Evolutionary conservation across 441 rosid species (phyloP), one percentile per base, ranked within the genome.

Genomic region (Hura crepitans): DNA sequence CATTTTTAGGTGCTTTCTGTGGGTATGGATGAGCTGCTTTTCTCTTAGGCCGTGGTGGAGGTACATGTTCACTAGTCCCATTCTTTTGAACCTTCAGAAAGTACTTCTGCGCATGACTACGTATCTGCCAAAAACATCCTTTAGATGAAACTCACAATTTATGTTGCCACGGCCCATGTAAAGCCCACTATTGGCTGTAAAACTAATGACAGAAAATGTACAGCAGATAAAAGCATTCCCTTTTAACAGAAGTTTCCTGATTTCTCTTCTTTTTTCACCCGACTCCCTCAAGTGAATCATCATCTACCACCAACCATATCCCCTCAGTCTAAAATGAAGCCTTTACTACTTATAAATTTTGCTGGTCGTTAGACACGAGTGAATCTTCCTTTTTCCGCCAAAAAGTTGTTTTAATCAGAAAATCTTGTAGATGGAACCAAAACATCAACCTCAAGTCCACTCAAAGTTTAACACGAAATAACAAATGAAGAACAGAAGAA

Each of bases 61-160:
- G 98, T 25, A 94, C 87, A 68, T 87, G 97, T 77, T 92, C 97
- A 23, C 81, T 85, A 63, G 90, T 79, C 66, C 97, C 99, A 72
- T 74, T 89, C 85, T 94, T 94, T 81, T 94, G 97, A 77, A 89
- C 97, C 81, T 92, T 92, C 42, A 87, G 79, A 72, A 94, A 94
- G 70, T 94, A 94, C 68, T 94, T 94, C 81, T 94, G 99, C 1
- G 99, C 97, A 77, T 94, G 99, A 76, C 99, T 94, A 11, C 97
- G 88, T 76, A 94, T 94, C 98, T 94, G 86, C 79, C 75, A 80
- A 75, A 42, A 69, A 70, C 62, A 83, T 75, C 22, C 43, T 10
- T 58, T 49, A 62, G 25, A 49, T 33, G 17, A 51, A 71, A 63
- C 66, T 47, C 50, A 31, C 61, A 73, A 64, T 64, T 64, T 18